Evolutionary conservation across 306 rosid species (phyloP), one percentile per base, ranked within the genome.

Genomic region (Inga leiocalycina): DNA sequence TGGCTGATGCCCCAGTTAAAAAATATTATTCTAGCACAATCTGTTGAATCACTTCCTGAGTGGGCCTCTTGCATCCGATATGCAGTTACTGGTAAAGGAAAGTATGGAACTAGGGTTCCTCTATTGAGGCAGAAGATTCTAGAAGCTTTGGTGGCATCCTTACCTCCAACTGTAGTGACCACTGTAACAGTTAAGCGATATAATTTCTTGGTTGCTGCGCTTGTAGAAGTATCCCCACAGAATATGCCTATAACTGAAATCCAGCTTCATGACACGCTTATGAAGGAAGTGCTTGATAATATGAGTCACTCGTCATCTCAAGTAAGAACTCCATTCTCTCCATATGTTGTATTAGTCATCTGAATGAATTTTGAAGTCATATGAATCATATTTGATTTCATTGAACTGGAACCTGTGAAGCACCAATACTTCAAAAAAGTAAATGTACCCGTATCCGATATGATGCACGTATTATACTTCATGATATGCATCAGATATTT

Each of bases 251-350:
- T 83, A 41, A 76, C 92, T 75, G 99, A 96, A 88, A 83, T 89
- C 13, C 93, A 66, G 87, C 97, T 96, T 81, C 99, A 96, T 77
- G 81, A 80, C 73, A 88, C 87, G 77, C 97, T 96, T 87, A 81
- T 96, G 84, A 92, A 88, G 77, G 99, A 96, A 93, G 86, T 96
- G 84, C 93, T 94, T 81, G 91, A 87, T 82, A 90, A 90, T 82
- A 94, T 96, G 99, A 87, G 97, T 76, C 99, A 96, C 92, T 91
- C 98, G 68, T 96, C 99, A 34, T 97, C 98, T 84, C 99, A 96
- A 84, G 99, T 94, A 91, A 92, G 98, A 78, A 43, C 76, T 78
- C 77, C 39, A 39, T 83, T 65, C n/a, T 19, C 62, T 80, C 56
- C 65, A 72, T 30, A 70, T 78, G 74, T 81, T 80, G 80, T 80